phyloP scores from a whole-genome alignment of 495 filamentous ascomycete species.

The Hypoxylon crocopeplum region DNA sequence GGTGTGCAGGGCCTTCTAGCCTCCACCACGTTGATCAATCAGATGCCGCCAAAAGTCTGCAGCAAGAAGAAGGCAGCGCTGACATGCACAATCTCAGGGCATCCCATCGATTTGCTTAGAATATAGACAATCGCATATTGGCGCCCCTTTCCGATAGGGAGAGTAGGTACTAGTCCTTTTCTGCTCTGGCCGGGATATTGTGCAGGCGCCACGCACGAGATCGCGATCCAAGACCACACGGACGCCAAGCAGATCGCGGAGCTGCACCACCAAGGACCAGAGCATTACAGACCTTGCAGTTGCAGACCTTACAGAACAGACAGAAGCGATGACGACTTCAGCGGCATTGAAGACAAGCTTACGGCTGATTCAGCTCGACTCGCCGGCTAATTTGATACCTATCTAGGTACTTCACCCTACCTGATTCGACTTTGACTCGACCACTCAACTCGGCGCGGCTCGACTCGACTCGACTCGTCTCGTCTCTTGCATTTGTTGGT shows the following conservation, averaged over 20 bases:
- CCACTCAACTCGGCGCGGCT: conserved; percentile 1
- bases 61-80: conserved; percentile 33
- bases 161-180: conserved; percentile 36
- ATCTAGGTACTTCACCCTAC: conserved; percentile 3
- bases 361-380: conserved; percentile 19
- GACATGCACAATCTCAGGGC: conserved; percentile 34
- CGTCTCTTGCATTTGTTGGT: conserved; percentile 6
- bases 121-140: conserved; percentile 39
- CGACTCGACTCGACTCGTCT: no score
- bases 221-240: conserved; percentile 35
- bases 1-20: conserved; percentile 35
- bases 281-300: background rate
- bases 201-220: conserved; percentile 44
- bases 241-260: conserved; percentile 32
- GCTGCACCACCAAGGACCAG: background rate
- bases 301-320: background rate
- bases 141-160: conserved; percentile 43
- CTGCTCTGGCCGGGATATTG: conserved; percentile 40
- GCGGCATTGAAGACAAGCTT: conserved; percentile 11
- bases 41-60: conserved; percentile 27
- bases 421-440: background rate
- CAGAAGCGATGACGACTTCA: conserved; percentile 13
- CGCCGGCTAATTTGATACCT: conserved; percentile 13
- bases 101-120: conserved; percentile 26
- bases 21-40: conserved; percentile 36